Evolutionary conservation across 2,329 filamentous ascomycete species (phyloP), one percentile per base, ranked within the genome.

Genomic region (Drechslerella coelobrocha): DNA sequence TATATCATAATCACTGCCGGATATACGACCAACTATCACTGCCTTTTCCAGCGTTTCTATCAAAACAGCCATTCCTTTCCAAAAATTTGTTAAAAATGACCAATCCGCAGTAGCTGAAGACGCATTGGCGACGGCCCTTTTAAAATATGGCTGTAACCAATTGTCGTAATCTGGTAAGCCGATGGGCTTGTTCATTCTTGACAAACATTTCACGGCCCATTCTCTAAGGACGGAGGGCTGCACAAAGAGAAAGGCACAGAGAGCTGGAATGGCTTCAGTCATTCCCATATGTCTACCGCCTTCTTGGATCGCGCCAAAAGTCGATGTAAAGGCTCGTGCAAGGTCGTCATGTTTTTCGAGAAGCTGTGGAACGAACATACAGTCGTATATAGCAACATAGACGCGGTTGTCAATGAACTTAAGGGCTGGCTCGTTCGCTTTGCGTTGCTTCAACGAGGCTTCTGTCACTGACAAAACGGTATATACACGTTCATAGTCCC

Each of bases 1-100:
- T 14, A 75, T 72, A 65, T 76, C 75, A 59, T 72, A 63, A 63
- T 72, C 73, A 24, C 74, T 73, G 19, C 75, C 75, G 47, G 74
- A 75, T 47, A 76, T 75, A 24, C 74, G 74, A 51, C 73, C 73
- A 56, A 74, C 66, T 19, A 76, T 66, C 34, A 76, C 71, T 19
- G 74, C 63, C 41, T 74, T 73, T 14, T 62, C 65, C 23, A 75
- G 57, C 17, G 71, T 72, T 31, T 72, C 68, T 27, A 75, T 68
- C 21, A 76, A 72, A 29, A 62, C 74, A 10, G 72, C 51, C n/a
- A 74, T 27, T 2, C 74, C 75, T 19, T 56, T 61, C 56, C 73
- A 75, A 29, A 76, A 75, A 6, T 47, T 53, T 21, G 72, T 66
- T 55, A 55, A 56, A 21, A 73, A 62, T 8, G 50, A 60, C 37